Base-by-base conservation (phyloP, 2,329 filamentous ascomycete genomes). In the Herpomyces periplanetae region DNA sequence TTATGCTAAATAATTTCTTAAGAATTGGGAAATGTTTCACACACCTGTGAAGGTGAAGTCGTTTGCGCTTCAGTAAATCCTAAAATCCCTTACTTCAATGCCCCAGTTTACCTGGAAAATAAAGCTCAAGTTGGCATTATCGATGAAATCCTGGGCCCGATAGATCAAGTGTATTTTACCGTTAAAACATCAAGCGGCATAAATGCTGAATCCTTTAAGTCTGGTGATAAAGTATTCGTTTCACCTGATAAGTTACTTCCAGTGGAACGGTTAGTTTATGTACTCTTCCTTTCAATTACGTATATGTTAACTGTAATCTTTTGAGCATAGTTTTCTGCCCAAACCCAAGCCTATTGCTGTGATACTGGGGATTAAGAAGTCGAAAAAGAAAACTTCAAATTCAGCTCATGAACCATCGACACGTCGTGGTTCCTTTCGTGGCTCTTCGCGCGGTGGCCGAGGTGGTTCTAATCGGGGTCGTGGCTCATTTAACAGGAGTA, bases 31-130 rank as follows among this genome's bases (percentile, higher is more conserved):
- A 56, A 55, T 28, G 85, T 91, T 43, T 44, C 88, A 38, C 80
- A 96, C 46, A 60, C 71, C 23, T 75, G 66, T 45, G 80, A 96
- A 44, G 75, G 75, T 39, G 80, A 96, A 43, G 80, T 96, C 52
- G 63, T 96, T 31, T 88, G 75, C 63, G 61, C 71, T 42, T 84
- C 66, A 30, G 62, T 64, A 42, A 91, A 88, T 49, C 48, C 63
- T 32, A 91, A 91, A 46, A 63, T 96, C 27, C 80, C 80, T 25
- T 85, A 85, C 48, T 96, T 96, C 61, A 91, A 88, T 49, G 80
- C 80, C 25, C 71, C 71, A 30, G 85, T 96, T 41, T 96, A 80
- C 47, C 62, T 91, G 33, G 75, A 91, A 52, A 96, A 91, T 51
- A 96, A 91, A 52, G 64, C 62, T 35, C 26, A 38, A 21, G 18